Evolutionary conservation across 306 rosid species (phyloP), one percentile per base, ranked within the genome.

Genomic region (Biancaea sappan): DNA sequence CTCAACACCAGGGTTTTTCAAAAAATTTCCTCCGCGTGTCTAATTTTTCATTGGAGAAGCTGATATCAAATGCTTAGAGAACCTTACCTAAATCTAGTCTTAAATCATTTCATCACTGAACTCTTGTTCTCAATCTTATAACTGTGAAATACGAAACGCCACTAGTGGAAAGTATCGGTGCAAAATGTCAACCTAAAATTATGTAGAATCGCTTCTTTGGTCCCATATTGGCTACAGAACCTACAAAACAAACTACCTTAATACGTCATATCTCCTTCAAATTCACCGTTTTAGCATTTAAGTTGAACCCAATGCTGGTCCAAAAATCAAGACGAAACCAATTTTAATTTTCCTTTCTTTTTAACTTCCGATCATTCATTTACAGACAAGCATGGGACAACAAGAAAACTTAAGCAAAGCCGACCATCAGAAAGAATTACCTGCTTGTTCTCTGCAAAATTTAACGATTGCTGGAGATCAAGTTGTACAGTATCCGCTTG

Each of bases 381-480:
- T 14, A 25, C 34, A 3, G 38, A 15, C 38, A 67, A 74, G 16
- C 57, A 26, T 12, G 41, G 6, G 3, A 56, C 46, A n/a, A 24
- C 11, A 50, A n/a, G 2, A 8, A 41, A 19, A 41, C 22, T 6
- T n/a, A 2, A 29, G 48, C 48, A 25, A 62, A 72, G 62, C 47
- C 19, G 11, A 32, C 8, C 22, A 48, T 8, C 7, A 18, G 0
- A 34, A 58, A 14, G 13, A 81, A 64, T 24, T 47, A 94, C 97
- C 98, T 94, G 86, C 64, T 88, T 94, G 41, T 79, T 77, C 40
- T 32, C 68, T 7, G 81, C 82, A 29, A 86, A 89, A 78, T 84
- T 71, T 8, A 83, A 81, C 35, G 89, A 84, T 53, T 84, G 89
- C 8, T 47, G 82, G 48, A 41, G 83, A 76, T 88, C 91, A 71